These are phyloP conservation scores for Cairneyella variabilis DNA, from an alignment of 495 filamentous ascomycete genomes.

Conservation along the genomic window DNA sequence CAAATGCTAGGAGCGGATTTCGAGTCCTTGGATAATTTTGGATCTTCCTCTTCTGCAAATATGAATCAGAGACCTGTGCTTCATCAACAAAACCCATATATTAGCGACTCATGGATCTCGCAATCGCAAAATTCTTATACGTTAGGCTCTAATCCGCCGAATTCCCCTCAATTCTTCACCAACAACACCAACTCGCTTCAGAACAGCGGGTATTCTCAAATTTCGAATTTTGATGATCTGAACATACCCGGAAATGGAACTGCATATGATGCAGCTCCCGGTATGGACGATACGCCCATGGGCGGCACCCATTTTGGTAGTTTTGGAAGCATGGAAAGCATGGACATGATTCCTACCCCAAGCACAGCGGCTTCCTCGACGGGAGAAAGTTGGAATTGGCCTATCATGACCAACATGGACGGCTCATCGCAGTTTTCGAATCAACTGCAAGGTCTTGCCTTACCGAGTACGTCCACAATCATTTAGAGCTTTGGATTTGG, in stretches of 20 bases:
- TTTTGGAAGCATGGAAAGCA: slow-evolving; percentile 14
- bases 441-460: neutral
- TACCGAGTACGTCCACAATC: neutral
- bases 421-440: too few species aligned
- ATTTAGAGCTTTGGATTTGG: neutral
- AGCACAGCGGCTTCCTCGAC: slow-evolving; percentile 5
- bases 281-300: too few species aligned
- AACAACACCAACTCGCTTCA: slow-evolving; percentile 1
- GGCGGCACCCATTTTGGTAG: too few species aligned
- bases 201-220: slow-evolving; percentile 1
- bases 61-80: neutral
- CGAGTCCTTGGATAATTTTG: slow-evolving; percentile 3
- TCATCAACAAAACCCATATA: neutral
- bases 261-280: too few species aligned
- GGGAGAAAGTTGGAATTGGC: too few species aligned
- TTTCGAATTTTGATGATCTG: too few species aligned
- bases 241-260: too few species aligned
- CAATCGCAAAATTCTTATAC: slow-evolving; percentile 19
- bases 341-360: slow-evolving; percentile 9
- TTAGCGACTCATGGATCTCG: neutral
- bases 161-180: slow-evolving; percentile 6
- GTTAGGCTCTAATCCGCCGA: slow-evolving; percentile 9
- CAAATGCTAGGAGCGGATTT: too few species aligned
- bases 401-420: too few species aligned
- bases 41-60: neutral